Evolutionary conservation across 2,329 filamentous ascomycete genomes (phyloP), one percentile per base, ranked within the genome.

Genomic region (Pyricularia pennisetigena): DNA sequence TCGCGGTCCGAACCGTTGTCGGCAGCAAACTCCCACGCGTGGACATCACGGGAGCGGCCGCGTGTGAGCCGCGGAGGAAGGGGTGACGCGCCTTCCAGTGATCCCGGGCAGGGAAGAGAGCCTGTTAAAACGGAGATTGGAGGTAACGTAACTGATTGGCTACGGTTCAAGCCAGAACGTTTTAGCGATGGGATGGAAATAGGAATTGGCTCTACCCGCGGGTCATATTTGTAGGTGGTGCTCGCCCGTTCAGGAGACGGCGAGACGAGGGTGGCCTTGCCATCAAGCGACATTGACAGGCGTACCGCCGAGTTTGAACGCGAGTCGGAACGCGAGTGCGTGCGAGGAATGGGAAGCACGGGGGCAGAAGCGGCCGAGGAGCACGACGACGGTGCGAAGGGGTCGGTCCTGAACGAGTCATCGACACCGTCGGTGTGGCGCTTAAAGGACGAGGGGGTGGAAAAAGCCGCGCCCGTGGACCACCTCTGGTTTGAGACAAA

Each of bases 21-120:
- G 74, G 92, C 94, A 80, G 91, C 94, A 69, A 93, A 93, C 74
- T 97, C 92, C 94, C 94, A 97, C 7, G 90, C 91, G 66, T 93
- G 88, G 23, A 93, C 92, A 76, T 97, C 92, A 68, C 92, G 88
- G 69, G 94, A 97, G 68, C 94, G 86, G 68, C 92, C 92, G 68
- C 89, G 88, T 41, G 81, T 80, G 23, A 89, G 80, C 49, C 82
- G 82, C 24, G 85, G 86, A 28, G 76, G 75, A 68, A 57, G 35
- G 32, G 65, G 35, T 20, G 12, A 30, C 16, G 28, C 16, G 32
- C 65, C 41, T 30, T 26, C 20, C 32, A 35, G 26, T 30, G 32
- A 28, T 28, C 65, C 65, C 20, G 28, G 41, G 28, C 54, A 28
- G 23, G 74, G 72, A 41, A 77, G 72, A 20, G 80, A 77, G 73